Base-by-base conservation (phyloP, 2,329 filamentous ascomycete genomes). In the Tolypocladium cylindrosporum region DNA sequence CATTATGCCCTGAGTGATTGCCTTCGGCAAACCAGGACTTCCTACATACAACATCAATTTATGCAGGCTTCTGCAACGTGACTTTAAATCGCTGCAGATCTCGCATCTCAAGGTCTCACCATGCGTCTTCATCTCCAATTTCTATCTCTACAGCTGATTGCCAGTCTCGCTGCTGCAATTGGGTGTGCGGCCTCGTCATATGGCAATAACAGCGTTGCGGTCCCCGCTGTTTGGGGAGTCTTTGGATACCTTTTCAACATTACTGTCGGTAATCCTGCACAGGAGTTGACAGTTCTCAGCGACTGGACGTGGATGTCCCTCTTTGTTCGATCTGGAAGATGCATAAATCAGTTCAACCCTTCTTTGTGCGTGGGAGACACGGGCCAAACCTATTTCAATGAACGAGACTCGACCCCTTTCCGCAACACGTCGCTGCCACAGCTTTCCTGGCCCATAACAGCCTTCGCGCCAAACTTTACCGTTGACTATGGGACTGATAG, bases 271-370 rank as follows among this genome's bases (percentile, higher is more conserved):
- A 42, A n/a, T 21, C 41, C 41, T 14, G 36, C 36, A 7, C 56
- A 57, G 34, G 19, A 37, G 31, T 27, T 57, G 50, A 54, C 50
- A 0, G 50, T 57, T 1, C 50, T 57, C 5, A 57, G 56, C n/a
- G 56, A 53, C 42, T 57, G 56, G 56, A 57, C 56, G n/a, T 57
- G 56, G 56, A 54, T 54, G 39, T 54, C 56, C 19, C 56, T 57
- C 31, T 57, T 57, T 24, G 27, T 57, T 21, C 50, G 56, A 11
- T 57, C 56, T 10, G 56, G 56, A 16, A 21, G 56, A 21, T 57
- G 56, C 31, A 40, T 57, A 51, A n/a, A 45, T 11, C 56, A 50
- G 16, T 54, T 24, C n/a, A 39, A 54, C 9, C 37, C 40, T 24
- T 13, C 40, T 4, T 7, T 52, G 40, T 57, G 56, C 40, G 48